A percentile compares a stretch with the other conserved stretches of the same genome.
Conservation (phyloP, 208 protist genomes). For the Trypanosoma brucei region DNA sequence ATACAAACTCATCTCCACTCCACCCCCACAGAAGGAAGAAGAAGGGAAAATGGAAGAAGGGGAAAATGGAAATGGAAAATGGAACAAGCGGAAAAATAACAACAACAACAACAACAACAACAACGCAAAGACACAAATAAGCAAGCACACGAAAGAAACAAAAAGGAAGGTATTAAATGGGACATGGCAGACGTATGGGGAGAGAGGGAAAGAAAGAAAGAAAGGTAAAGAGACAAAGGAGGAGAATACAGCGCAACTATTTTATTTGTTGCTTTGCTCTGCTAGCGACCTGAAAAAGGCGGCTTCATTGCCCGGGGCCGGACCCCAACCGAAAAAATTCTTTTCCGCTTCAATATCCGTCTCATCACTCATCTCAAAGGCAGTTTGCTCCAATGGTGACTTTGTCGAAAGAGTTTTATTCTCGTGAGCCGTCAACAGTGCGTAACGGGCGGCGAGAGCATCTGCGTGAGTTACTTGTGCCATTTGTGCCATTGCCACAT, state of each 20-base stretch:
- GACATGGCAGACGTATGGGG: too few species aligned
- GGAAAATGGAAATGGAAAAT: too few species aligned
- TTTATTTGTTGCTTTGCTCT: slow-evolving; percentile 9
- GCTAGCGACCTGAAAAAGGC: slow-evolving; percentile 75
- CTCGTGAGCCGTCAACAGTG: slow-evolving; percentile 61
- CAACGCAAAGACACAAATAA: too few species aligned
- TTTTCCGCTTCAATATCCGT: slow-evolving; percentile 79
- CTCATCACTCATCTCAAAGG: slow-evolving; percentile 87
- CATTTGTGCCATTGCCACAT: slow-evolving; percentile 68
- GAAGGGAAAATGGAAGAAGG: too few species aligned
- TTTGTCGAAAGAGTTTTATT: slow-evolving; percentile 48
- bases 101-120: too few species aligned
- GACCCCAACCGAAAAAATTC: slow-evolving; percentile 75
- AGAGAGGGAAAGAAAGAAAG: neutral
- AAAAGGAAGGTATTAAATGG: too few species aligned
- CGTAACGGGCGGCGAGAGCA: slow-evolving; percentile 63
- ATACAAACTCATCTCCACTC: too few species aligned
- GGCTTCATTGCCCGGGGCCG: slow-evolving; percentile 74
- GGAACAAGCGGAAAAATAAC: too few species aligned
- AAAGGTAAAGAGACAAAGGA: neutral
- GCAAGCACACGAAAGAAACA: too few species aligned
- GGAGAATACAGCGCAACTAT: neutral
- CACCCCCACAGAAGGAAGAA: too few species aligned
- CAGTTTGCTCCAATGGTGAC: slow-evolving; percentile 68
- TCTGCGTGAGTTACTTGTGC: slow-evolving; percentile 39